Evolutionary conservation across 306 rosid genomes (phyloP).

Genomic region (Prunus davidiana): DNA sequence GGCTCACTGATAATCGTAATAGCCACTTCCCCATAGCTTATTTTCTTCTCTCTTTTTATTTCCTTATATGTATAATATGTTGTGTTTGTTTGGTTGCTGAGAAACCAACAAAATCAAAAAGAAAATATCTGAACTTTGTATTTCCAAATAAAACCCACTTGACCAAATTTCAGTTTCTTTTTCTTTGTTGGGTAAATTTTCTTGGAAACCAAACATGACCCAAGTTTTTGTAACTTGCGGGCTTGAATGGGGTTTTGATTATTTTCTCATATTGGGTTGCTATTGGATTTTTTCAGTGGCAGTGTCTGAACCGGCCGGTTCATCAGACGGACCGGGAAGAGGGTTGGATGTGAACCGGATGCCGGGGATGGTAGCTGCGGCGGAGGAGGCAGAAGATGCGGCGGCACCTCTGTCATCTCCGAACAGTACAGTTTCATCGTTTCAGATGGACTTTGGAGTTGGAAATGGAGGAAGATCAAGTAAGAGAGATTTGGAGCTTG

Average conservation of each 20-base stretch:
- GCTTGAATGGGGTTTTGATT: neutral
- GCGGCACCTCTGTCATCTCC: slow-evolving; percentile 65
- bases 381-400: slow-evolving; percentile 58
- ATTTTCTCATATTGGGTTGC: neutral
- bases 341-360: slow-evolving; percentile 58
- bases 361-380: slow-evolving; percentile 23
- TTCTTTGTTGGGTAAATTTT: neutral
- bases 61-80: too few relatives aligned
- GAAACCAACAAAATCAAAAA: neutral
- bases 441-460: slow-evolving; percentile 62
- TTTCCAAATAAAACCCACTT: neutral
- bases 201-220: neutral
- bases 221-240: neutral
- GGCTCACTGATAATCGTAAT: slow-evolving; percentile 65
- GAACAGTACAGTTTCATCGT: slow-evolving; percentile 65
- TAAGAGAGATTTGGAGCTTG: slow-evolving; percentile 58
- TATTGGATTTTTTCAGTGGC: slow-evolving; percentile 31
- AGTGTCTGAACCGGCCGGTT: slow-evolving; percentile 36
- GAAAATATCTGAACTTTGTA: neutral
- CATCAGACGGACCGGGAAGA: slow-evolving; percentile 44
- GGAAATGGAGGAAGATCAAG: slow-evolving; percentile 29
- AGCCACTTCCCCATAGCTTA: neutral
- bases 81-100: neutral
- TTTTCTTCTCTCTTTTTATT: neutral
- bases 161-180: neutral